Evolutionary conservation across 352 stramenopile species (phyloP), one percentile per base, ranked within the genome.

Genomic region (Albugo candida): DNA sequence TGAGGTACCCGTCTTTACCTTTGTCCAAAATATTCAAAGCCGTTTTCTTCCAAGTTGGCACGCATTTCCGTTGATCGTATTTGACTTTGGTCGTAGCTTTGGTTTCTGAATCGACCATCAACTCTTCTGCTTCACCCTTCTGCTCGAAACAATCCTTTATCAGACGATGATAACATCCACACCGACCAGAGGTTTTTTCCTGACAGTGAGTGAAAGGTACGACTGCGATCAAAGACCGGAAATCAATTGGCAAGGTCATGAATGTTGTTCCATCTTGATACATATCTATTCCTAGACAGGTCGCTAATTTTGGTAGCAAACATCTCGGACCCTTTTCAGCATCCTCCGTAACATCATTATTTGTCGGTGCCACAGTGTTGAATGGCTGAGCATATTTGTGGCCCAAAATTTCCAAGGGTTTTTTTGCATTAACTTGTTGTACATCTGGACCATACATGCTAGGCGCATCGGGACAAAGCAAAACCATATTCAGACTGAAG

Each of bases 191-290:
- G 1, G 53, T 64, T 37, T 78, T 67, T 41, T 80, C 57, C 13
- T 83, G 18, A 51, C 77, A 89, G 43, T 80, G 61, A 1, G 70
- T 79, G 44, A 86, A 89, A 1, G 72, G 77, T 18, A 86, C 61
- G 43, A 70, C 41, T 0, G 53, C 48, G 11, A 86, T 49, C 17
- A 89, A 49, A 1, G 61, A 64, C 56, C 83, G 85, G 56, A 89
- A 86, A 54, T 89, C 77, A 19, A 78, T 56, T 3, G 77, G 77
- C 1, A 80, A 45, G 0, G 56, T 49, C 13, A 48, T 41, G 41
- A 89, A 89, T 10, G 60, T 61, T 6, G 47, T 52, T 1, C 45
- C 56, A 11, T 64, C 67, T 13, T 64, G 52, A 47, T 65, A 78
- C 12, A 31, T 31, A 8, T 45, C 55, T 40, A 88, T 64, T 14